Evolutionary conservation across 345 rosid genomes (phyloP), one percentile per base, ranked within the genome.

Genomic region (Bretschneidera sinensis): DNA sequence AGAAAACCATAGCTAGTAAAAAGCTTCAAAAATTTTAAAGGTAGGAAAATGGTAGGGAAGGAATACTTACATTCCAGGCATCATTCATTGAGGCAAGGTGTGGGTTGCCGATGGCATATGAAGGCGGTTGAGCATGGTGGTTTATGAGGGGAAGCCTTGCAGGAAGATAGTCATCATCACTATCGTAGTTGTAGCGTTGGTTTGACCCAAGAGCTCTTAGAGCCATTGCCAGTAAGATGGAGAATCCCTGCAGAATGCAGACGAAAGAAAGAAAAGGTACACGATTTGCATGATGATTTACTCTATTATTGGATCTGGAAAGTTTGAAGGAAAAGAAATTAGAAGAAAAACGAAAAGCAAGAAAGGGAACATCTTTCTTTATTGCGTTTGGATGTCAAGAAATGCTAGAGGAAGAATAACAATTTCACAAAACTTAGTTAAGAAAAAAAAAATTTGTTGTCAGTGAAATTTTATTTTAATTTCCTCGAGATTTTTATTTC

Each of bases 231-330:
- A 71, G 31, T 25, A 79, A 33, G 21, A 74, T 24, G 0, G 76
- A 81, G 45, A 51, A 21, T 52, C 81, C 89, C 89, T 81, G 74
- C 49, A 60, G 15, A n/a, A n/a, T n/a, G n/a, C 34, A 17, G n/a
- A 0, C 8, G 5, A 6, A 5, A 13, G 14, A 24, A 14, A 57
- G 22, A 23, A 11, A 47, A 48, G n/a, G 0, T 60, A 22, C 13
- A 0, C 19, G 9, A 24, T 16, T 17, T 25, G 13, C 20, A 28
- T 55, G 5, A 51, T 50, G 48, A 23, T 51, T 33, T 50, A 18
- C 13, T 24, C 15, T 5, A 1, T 39, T 31, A 31, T 31, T 31
- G n/a, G n/a, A n/a, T n/a, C n/a, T n/a, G n/a, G n/a, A n/a, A n/a
- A n/a, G n/a, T n/a, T n/a, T n/a, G n/a, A n/a, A n/a, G n/a, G n/a